phyloP scores from a whole-genome alignment of 2,329 filamentous ascomycete species.

The Cladosporium sp. region DNA sequence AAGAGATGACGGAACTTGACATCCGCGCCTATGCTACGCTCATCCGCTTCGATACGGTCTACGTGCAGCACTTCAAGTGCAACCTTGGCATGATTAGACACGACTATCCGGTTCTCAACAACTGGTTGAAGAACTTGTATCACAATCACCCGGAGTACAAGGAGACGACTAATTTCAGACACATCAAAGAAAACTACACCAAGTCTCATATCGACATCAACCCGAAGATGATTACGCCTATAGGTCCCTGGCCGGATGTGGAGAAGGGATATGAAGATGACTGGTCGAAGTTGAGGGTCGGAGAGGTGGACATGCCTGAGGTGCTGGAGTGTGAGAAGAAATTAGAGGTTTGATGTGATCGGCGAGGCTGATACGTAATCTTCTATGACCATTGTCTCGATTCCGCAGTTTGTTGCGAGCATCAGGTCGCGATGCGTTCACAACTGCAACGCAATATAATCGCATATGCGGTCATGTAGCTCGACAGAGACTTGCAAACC shows the following conservation, averaged over 20 bases:
- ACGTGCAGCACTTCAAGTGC: slow-evolving; percentile 63
- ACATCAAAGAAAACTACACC: slow-evolving; percentile 66
- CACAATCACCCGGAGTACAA: slow-evolving; percentile 52
- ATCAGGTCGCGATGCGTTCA: no score
- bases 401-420: no score
- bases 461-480: no score
- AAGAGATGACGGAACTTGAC: slow-evolving; percentile 56
- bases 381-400: no score
- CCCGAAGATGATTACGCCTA: slow-evolving; percentile 57
- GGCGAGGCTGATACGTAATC: neutral
- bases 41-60: slow-evolving; percentile 54
- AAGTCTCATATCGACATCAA: slow-evolving; percentile 60
- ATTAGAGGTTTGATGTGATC: slow-evolving; percentile 13
- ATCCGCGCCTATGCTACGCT: slow-evolving; percentile 54
- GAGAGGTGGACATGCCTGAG: slow-evolving; percentile 43
- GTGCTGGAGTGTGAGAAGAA: slow-evolving; percentile 32
- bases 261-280: slow-evolving; percentile 50
- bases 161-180: slow-evolving; percentile 60
- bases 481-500: no score
- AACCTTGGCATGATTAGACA: slow-evolving; percentile 57
- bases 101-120: slow-evolving; percentile 57
- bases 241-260: slow-evolving; percentile 58
- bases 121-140: slow-evolving; percentile 59
- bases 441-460: no score
- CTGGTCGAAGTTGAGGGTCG: slow-evolving; percentile 45